A percentile compares a stretch with the other conserved stretches of the same genome.
Conservation (phyloP, 1,284 basidiomycete species). For the Boletus mariae region DNA sequence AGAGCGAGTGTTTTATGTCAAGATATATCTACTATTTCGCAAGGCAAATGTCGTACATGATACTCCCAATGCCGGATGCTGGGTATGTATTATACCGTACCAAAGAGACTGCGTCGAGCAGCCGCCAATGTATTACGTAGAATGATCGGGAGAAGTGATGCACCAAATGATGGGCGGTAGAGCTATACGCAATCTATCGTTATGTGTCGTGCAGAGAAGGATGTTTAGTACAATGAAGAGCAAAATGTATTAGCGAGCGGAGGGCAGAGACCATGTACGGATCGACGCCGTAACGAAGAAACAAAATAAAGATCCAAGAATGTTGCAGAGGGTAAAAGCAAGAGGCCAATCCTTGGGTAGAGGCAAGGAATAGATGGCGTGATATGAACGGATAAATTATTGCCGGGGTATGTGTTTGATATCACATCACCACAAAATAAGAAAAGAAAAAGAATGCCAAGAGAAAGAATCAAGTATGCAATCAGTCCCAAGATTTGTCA, state of each 20-base stretch:
- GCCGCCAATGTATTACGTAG: neutral
- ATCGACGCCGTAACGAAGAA: neutral
- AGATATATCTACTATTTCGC: neutral
- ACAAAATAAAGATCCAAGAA: constrained; percentile 10
- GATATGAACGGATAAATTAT: constrained; percentile 32
- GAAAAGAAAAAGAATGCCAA: constrained; percentile 8
- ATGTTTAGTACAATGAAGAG: constrained; percentile 4
- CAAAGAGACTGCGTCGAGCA: neutral
- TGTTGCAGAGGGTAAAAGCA: neutral
- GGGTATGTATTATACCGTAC: neutral
- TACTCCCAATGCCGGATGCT: neutral
- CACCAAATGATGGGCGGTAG: constrained; percentile 1
- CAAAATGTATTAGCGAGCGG: constrained; percentile 13
- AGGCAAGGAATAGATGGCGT: constrained; percentile 9
- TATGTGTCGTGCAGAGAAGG: constrained; percentile 5
- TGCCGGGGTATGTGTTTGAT: neutral
- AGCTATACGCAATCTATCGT: constrained; percentile 8
- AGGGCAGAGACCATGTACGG: neutral
- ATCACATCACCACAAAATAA: constrained; percentile 2
- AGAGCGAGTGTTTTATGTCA: too few species aligned
- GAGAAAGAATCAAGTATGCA: neutral
- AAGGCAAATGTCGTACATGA: neutral
- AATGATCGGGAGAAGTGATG: neutral
- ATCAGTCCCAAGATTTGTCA: constrained; percentile 12
- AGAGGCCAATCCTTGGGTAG: neutral